Percentiles rank a stretch among this genome's conserved stretches.
These are phyloP conservation scores for Flaveria brownii DNA, from an alignment of 129 eudicot genomes.

Conservation along the genomic window DNA sequence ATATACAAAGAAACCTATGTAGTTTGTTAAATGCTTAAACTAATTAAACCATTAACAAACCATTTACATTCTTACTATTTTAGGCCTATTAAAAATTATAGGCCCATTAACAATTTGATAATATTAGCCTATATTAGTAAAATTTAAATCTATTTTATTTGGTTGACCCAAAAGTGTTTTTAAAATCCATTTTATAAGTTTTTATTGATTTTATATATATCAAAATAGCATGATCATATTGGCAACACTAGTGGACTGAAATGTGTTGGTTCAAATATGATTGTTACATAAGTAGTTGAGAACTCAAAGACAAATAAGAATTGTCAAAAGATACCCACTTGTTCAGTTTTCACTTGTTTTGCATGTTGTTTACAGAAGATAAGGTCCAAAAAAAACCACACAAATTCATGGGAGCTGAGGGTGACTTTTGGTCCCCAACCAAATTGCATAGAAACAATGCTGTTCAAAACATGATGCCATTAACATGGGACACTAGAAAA, in stretches of 20 bases:
- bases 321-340: slow-evolving; percentile 25
- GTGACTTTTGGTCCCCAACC: slow-evolving; percentile 41
- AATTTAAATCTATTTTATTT: too few species aligned
- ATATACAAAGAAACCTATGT: too few species aligned
- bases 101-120: too few species aligned
- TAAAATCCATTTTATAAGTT: too few species aligned
- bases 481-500: slow-evolving; percentile 38
- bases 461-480: slow-evolving; percentile 31
- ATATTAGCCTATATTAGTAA: too few species aligned
- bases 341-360: slow-evolving; percentile 21
- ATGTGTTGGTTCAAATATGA: not conserved
- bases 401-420: slow-evolving; percentile 31
- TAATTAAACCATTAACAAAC: too few species aligned
- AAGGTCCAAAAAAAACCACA: slow-evolving; percentile 35
- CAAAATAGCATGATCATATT: not conserved
- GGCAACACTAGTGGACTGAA: not conserved
- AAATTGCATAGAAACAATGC: slow-evolving; percentile 1
- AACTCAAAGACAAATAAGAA: not conserved
- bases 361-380: slow-evolving; percentile 23
- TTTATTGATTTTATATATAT: too few species aligned
- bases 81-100: too few species aligned
- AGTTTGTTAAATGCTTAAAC: too few species aligned
- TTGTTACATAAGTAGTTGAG: not conserved
- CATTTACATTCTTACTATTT: too few species aligned
- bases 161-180: too few species aligned